A percentile compares a stretch with the other conserved stretches of the same genome.
Evolutionary conservation across 2,329 filamentous ascomycete genomes (phyloP).

Genomic region (Aureobasidium sp.): DNA sequence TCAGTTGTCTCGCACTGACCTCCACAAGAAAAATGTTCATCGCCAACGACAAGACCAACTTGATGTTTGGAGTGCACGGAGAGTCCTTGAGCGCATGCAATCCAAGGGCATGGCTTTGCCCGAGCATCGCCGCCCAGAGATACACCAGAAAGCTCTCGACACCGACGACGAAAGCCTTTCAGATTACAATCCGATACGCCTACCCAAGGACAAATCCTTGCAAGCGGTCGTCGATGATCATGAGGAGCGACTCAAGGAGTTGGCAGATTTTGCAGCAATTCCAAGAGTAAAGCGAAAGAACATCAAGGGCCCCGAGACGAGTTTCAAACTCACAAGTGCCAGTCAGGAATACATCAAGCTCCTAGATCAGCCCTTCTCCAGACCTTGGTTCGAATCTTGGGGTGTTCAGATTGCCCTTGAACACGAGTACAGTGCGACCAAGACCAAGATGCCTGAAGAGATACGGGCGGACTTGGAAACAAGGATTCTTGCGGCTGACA

Average conservation of each 20-base stretch:
- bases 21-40: background rate
- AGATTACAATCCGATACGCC: slow-evolving; percentile 3
- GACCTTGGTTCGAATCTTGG: background rate
- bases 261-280: background rate
- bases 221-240: background rate
- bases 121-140: background rate
- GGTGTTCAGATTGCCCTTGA: slow-evolving; percentile 10
- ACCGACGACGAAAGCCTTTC: slow-evolving; percentile 4
- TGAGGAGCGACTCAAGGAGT: background rate
- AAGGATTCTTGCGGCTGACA: background rate
- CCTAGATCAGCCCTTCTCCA: background rate
- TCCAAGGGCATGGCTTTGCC: slow-evolving; percentile 10
- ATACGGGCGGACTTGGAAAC: background rate
- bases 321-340: background rate
- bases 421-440: background rate
- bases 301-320: background rate
- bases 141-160: slow-evolving; percentile 2
- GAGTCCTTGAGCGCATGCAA: slow-evolving; percentile 16
- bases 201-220: background rate
- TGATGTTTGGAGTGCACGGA: background rate
- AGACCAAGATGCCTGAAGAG: background rate
- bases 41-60: slow-evolving; percentile 1
- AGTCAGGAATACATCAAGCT: background rate
- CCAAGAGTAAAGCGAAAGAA: background rate
- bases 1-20: background rate